phyloP scores from a whole-genome alignment of 768 basidiomycete species.

The Tephrocybe rancida region DNA sequence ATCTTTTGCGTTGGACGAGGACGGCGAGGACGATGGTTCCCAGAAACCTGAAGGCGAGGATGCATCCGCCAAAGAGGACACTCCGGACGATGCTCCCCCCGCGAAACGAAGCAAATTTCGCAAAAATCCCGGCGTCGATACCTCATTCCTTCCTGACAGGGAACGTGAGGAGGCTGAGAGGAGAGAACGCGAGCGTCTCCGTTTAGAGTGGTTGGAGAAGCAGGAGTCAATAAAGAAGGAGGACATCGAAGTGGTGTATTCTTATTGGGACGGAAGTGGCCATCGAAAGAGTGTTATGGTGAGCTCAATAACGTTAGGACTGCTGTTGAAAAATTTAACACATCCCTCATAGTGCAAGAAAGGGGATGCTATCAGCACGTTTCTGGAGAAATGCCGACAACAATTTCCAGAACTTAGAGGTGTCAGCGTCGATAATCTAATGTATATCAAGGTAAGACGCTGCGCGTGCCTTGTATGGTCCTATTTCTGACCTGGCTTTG shows the following conservation, averaged over 20 bases:
- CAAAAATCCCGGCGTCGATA: slow-evolving; percentile 97
- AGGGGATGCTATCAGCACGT: slow-evolving; percentile 84
- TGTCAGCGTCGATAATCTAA: slow-evolving; percentile 92
- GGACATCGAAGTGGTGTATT: slow-evolving; percentile 92
- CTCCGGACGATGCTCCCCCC: slow-evolving; percentile 46
- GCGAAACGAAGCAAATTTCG: slow-evolving; percentile 78
- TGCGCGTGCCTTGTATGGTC: background rate
- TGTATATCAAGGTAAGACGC: slow-evolving; percentile 89
- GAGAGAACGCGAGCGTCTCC: slow-evolving; percentile 82
- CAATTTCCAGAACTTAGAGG: slow-evolving; percentile 93
- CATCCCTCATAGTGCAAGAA: slow-evolving; percentile 82
- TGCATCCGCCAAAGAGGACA: slow-evolving; percentile 37
- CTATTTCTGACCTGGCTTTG: slow-evolving; percentile 1
- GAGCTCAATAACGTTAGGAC: slow-evolving; percentile 28
- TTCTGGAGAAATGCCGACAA: slow-evolving; percentile 90
- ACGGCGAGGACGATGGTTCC: slow-evolving; percentile 50
- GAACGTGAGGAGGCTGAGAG: slow-evolving; percentile 94
- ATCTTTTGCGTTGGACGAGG: slow-evolving; percentile 91
- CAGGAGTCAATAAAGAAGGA: slow-evolving; percentile 63
- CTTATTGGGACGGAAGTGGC: slow-evolving; percentile 98
- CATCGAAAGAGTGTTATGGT: slow-evolving; percentile 92
- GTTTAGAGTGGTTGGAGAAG: slow-evolving; percentile 86
- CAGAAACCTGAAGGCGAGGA: slow-evolving; percentile 29
- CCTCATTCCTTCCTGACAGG: slow-evolving; percentile 97
- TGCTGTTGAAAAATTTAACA: background rate